Evolutionary conservation across 495 filamentous ascomycete species (phyloP), one percentile per base, ranked within the genome.

Genomic region (Xylaria venustula): DNA sequence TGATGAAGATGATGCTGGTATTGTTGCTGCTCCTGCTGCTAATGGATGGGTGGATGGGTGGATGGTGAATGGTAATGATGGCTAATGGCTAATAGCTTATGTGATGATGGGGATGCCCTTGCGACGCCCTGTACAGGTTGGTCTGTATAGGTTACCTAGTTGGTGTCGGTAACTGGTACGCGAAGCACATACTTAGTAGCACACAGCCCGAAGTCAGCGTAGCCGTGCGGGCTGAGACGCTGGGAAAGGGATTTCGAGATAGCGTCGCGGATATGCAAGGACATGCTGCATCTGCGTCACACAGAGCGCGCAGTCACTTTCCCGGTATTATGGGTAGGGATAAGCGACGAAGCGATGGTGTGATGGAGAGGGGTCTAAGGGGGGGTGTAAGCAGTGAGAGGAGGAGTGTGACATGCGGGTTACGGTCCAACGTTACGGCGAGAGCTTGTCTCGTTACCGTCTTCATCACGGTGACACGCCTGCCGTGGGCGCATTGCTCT

Each of bases 291-390:
- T 62, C 48, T 53, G 17, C 48, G 58, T 60, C 48, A 60, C 58
- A 60, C 58, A 52, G 37, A 46, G 37, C 48, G 26, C 48, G 58
- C 64, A 63, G 54, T 59, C 54, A 54, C 49, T 61, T 64, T 49
- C 53, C 61, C 58, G 62, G 66, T 64, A 67, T 67, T 65, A 65
- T 71, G 64, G 66, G 68, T 71, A 71, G 64, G 66, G 68, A 71
- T 69, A 67, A 54, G 44, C 59, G 34, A 44, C 47, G 53, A 30
- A 48, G 34, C 61, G 58, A 63, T 67, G 57, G 66, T 56, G 63
- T 54, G 61, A 51, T 48, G 57, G 44, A 40, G 62, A 63, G 53
- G 67, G 67, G 57, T 47, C 56, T n/a, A n/a, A n/a, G n/a, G n/a
- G n/a, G n/a, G n/a, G n/a, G n/a, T n/a, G n/a, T n/a, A n/a, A n/a